These are phyloP conservation scores for Xylaria sp. DNA, from an alignment of 2,329 filamentous ascomycete species.

Conservation along the genomic window DNA sequence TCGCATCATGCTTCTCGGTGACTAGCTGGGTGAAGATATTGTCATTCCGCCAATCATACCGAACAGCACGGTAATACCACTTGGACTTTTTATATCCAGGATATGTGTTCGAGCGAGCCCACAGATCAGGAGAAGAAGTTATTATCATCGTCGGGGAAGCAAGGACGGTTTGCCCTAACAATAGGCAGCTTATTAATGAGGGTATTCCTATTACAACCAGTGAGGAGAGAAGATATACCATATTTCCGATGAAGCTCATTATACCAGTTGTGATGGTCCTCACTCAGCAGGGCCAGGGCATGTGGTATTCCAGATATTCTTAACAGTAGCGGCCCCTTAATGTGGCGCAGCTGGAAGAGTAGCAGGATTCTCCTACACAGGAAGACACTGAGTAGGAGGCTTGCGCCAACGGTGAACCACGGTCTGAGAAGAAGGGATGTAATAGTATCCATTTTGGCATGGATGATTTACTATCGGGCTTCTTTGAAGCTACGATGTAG, in stretches of 20 bases:
- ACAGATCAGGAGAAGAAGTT: constrained; percentile 32
- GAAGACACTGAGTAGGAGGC: constrained; percentile 3
- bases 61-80: constrained; percentile 55
- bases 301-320: constrained; percentile 43
- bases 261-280: constrained; percentile 44
- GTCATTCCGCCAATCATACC: constrained; percentile 60
- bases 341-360: constrained; percentile 36
- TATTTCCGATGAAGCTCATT: constrained; percentile 44
- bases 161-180: constrained; percentile 20
- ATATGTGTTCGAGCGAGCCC: constrained; percentile 48
- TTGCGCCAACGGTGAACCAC: constrained; percentile 5
- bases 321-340: constrained; percentile 41
- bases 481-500: background rate
- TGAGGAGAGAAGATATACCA: constrained; percentile 32
- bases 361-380: background rate
- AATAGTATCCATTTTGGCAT: background rate
- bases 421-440: background rate
- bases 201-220: background rate
- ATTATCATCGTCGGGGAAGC: constrained; percentile 26
- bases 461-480: background rate
- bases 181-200: background rate
- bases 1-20: constrained; percentile 56
- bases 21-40: constrained; percentile 64
- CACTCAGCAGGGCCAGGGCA: constrained; percentile 39
- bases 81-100: constrained; percentile 54